A percentile compares a stretch with the other conserved stretches of the same genome.
Evolutionary conservation across 768 basidiomycete species (phyloP).

Genomic region (Boletus vermiculosoides): DNA sequence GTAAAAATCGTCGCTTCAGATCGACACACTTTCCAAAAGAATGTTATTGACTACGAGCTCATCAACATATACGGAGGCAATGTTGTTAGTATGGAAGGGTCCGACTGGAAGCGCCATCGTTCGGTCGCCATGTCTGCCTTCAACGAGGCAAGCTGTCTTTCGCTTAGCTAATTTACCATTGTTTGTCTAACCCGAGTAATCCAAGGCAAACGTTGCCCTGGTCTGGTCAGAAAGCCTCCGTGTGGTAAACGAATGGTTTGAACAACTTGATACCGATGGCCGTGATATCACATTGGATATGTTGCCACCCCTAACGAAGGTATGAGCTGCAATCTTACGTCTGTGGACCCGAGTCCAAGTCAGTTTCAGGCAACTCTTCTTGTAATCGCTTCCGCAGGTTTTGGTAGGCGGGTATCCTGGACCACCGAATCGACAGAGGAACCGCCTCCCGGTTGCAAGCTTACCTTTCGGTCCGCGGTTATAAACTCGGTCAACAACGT

Average conservation of each 20-base stretch:
- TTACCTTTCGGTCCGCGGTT: conserved; percentile 40
- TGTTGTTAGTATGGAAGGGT: conserved; percentile 41
- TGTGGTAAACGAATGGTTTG: conserved; percentile 43
- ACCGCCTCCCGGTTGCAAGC: conserved; percentile 30
- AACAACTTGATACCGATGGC: conserved; percentile 31
- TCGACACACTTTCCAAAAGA: conserved; percentile 40
- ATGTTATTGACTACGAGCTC: conserved; percentile 38
- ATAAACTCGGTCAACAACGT: conserved; percentile 20
- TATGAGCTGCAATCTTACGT: neutral
- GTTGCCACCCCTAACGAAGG: conserved; percentile 12
- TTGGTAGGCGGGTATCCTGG: conserved; percentile 40
- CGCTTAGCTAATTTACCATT: neutral
- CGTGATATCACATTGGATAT: conserved; percentile 23
- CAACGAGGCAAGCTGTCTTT: conserved; percentile 38
- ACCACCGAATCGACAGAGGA: conserved; percentile 27
- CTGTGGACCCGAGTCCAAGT: neutral
- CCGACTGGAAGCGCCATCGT: conserved; percentile 50
- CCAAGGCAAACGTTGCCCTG: conserved; percentile 45
- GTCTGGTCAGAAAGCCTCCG: conserved; percentile 47
- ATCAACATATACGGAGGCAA: conserved; percentile 47
- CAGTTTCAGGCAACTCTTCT: conserved; percentile 35
- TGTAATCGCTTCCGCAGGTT: conserved; percentile 41
- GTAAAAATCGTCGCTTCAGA: conserved; percentile 37
- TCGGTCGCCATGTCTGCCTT: conserved; percentile 48
- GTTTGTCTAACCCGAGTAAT: neutral